Evolutionary conservation across 1,284 basidiomycete species (phyloP).

Genomic region (Leccinum angustisporum): DNA sequence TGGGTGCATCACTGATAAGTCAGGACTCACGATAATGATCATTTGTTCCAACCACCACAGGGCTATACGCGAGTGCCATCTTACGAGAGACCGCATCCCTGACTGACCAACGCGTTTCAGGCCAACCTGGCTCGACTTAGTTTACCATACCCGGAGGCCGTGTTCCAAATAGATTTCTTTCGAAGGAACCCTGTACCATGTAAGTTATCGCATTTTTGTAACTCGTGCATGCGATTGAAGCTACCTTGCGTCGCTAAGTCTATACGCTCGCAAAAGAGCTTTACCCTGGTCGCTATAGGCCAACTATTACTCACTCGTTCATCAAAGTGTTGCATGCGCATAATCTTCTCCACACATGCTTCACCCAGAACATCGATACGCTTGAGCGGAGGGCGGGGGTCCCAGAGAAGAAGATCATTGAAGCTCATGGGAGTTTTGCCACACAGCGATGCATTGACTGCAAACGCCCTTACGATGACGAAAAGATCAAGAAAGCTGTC

Average conservation of each 20-base stretch:
- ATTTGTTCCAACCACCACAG: constrained; percentile 21
- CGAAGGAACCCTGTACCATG: constrained; percentile 70
- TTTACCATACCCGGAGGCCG: constrained; percentile 78
- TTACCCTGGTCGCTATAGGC: constrained; percentile 84
- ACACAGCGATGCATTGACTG: constrained; percentile 81
- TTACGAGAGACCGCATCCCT: not conserved
- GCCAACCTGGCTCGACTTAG: constrained; percentile 72
- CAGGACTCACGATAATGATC: not conserved
- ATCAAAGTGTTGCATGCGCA: constrained; percentile 74
- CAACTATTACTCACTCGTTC: constrained; percentile 90
- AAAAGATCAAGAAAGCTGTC: constrained; percentile 68
- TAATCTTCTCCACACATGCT: constrained; percentile 68
- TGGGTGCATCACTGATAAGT: constrained; percentile 36
- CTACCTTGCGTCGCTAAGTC: constrained; percentile 44
- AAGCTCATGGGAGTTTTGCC: constrained; percentile 94
- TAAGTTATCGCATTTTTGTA: constrained; percentile 36
- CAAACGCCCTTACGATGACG: constrained; percentile 53
- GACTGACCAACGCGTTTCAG: constrained; percentile 37
- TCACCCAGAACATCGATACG: constrained; percentile 93
- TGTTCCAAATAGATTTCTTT: constrained; percentile 79
- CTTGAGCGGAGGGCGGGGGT: constrained; percentile 87
- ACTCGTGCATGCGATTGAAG: not conserved
- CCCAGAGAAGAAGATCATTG: constrained; percentile 73
- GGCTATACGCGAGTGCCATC: constrained; percentile 49
- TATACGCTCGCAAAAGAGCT: constrained; percentile 89